phyloP scores from a whole-genome alignment of 1,284 basidiomycete genomes.

The Violaceomyces palustris region DNA sequence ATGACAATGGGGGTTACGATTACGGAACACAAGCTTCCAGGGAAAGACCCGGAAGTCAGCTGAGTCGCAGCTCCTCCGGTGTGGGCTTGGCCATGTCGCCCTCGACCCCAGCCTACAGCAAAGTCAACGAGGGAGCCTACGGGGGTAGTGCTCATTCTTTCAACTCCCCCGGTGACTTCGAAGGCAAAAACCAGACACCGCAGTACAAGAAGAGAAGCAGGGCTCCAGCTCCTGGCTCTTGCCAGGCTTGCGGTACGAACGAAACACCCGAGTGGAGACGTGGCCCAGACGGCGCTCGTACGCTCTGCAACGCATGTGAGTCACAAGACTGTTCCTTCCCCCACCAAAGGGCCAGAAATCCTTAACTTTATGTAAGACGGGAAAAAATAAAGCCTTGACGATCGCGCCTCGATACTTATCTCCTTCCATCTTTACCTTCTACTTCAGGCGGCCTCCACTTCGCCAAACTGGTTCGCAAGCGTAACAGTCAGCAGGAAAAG shows the following conservation, averaged over 20 bases:
- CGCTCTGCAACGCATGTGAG: constrained; percentile 52
- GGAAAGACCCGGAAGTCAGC: background rate
- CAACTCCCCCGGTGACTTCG: constrained; percentile 19
- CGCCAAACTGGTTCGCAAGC: constrained; percentile 40
- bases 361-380: background rate
- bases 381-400: no score
- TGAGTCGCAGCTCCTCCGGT: background rate
- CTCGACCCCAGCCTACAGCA: constrained; percentile 4
- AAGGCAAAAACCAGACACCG: constrained; percentile 19
- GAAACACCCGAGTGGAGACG: constrained; percentile 51
- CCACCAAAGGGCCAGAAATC: no score
- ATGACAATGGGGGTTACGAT: no score
- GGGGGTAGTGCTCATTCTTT: constrained; percentile 1
- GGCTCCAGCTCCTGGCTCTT: constrained; percentile 44
- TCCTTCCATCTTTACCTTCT: background rate
- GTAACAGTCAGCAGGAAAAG: constrained; percentile 27
- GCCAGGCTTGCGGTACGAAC: constrained; percentile 39
- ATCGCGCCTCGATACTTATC: background rate
- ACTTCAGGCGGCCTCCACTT: constrained; percentile 37
- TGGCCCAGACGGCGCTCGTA: constrained; percentile 48
- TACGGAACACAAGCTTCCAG: no score
- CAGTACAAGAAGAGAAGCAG: constrained; percentile 51
- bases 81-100: constrained; percentile 5
- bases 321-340: no score
- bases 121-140: background rate